Base-by-base conservation (phyloP, 306 rosid species). In the Ziziphus jujuba region DNA sequence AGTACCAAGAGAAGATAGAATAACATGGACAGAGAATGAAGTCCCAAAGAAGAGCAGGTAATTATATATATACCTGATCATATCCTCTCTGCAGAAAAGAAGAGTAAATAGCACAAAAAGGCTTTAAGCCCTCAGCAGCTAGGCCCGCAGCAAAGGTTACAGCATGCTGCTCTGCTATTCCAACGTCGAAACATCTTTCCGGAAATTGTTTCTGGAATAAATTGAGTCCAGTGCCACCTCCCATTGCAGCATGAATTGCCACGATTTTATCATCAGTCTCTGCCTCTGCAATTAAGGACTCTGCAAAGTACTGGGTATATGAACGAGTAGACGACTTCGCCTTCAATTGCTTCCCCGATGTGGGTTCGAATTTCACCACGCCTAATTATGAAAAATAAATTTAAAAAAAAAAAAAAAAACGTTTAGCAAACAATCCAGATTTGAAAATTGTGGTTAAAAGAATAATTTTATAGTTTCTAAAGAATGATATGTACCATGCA, bases 161-260 rank as follows among this genome's bases (percentile, higher is more conserved):
- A 1, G 91, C 91, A 69, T 86, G 91, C 50, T 86, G 91, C 54
- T 86, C 91, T 5, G 88, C 91, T 35, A 86, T 86, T 31, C 91
- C 91, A 16, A 83, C 91, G 63, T 86, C 91, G 9, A 86, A 86
- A 47, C 90, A 87, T 57, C 90, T 72, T 2, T 71, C 63, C 0
- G 95, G 88, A 21, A 84, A 84, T 23, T 60, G 71, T 48, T 84
- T 82, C 34, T 87, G 88, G 70, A 87, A 87, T 38, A 78, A 60
- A 71, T 87, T 84, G 52, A 87, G 90, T n/a, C 95, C 95, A 0
- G 95, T 87, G 4, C 90, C 95, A 34, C 88, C 86, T 65, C 95
- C 95, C 90, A 87, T 87, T 31, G 95, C 95, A 24, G 95, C 95
- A 40, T 87, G 95, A 51, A 87, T 84, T 22, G 83, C 78, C 12